These are phyloP conservation scores for Maudiozyma turicensis DNA, from an alignment of 805 yeast genomes.

Conservation along the genomic window DNA sequence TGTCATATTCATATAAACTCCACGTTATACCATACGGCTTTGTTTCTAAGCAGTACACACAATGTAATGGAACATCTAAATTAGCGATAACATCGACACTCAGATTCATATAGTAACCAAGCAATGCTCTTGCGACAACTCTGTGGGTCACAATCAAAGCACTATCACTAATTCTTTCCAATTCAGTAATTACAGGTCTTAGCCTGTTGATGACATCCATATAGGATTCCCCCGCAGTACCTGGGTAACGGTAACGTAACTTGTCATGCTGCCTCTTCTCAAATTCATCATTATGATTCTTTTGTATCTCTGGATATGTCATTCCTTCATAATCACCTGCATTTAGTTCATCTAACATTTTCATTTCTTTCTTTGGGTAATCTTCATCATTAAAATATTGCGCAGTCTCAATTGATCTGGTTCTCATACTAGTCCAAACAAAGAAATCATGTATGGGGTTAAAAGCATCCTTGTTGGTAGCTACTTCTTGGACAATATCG, in stretches of 20 bases:
- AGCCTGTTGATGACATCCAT: constrained; percentile 86
- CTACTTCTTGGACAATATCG: constrained; percentile 30
- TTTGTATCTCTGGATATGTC: constrained; percentile 82
- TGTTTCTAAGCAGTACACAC: constrained; percentile 81
- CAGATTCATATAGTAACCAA: constrained; percentile 83
- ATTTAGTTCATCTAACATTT: constrained; percentile 88
- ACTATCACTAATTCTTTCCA: constrained; percentile 86
- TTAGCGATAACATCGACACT: constrained; percentile 75
- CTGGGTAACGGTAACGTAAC: constrained; percentile 84
- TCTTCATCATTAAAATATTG: constrained; percentile 61
- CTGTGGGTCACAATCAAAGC: constrained; percentile 77
- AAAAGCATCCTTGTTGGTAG: constrained; percentile 12
- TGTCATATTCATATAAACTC: constrained; percentile 82
- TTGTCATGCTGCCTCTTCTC: constrained; percentile 67
- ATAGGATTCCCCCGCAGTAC: constrained; percentile 94
- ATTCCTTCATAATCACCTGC: constrained; percentile 89
- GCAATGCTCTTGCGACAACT: constrained; percentile 76
- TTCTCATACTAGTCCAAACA: constrained; percentile 88
- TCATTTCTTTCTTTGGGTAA: constrained; percentile 75
- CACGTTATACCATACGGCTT: constrained; percentile 95
- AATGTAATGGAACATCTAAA: constrained; percentile 86
- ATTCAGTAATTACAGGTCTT: constrained; percentile 82
- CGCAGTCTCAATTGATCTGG: constrained; percentile 71
- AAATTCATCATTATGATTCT: constrained; percentile 66
- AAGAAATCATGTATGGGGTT: constrained; percentile 50